A percentile compares a stretch with the other conserved stretches of the same genome.
Evolutionary conservation across 1,284 basidiomycete genomes (phyloP).

Genomic region (Ganoderma resinaceum): DNA sequence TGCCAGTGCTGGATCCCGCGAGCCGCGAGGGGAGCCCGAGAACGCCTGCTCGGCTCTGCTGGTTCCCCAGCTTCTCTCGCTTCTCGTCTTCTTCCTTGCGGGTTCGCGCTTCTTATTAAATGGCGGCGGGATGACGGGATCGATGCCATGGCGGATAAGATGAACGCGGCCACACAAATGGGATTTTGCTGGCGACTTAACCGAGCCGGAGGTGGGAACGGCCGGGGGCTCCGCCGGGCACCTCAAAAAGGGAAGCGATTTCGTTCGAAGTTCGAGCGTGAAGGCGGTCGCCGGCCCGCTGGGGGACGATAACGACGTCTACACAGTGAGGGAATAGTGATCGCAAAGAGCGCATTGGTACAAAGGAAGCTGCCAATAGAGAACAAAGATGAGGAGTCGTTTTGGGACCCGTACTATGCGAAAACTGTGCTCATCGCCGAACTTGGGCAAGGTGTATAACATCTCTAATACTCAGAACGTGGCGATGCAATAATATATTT

Average conservation of each 20-base stretch:
- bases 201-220: background rate
- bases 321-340: too few relatives aligned
- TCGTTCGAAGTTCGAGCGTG: background rate
- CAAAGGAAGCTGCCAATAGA: too few relatives aligned
- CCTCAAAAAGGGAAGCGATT: background rate
- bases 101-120: background rate
- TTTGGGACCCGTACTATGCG: too few relatives aligned
- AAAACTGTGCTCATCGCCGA: too few relatives aligned
- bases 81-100: background rate
- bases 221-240: background rate
- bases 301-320: too few relatives aligned
- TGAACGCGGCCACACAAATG: background rate
- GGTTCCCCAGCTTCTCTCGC: background rate
- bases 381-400: too few relatives aligned
- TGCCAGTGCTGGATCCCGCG: background rate
- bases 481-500: too few relatives aligned
- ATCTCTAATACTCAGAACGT: too few relatives aligned
- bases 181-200: background rate
- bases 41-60: constrained; percentile 5
- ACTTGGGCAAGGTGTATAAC: too few relatives aligned
- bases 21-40: constrained; percentile 1
- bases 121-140: background rate
- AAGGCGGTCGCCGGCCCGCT: too few relatives aligned
- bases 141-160: too few relatives aligned
- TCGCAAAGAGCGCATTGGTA: too few relatives aligned